phyloP scores from a whole-genome alignment of 2,329 filamentous ascomycete species.

The Epichloe brachyelytri region DNA sequence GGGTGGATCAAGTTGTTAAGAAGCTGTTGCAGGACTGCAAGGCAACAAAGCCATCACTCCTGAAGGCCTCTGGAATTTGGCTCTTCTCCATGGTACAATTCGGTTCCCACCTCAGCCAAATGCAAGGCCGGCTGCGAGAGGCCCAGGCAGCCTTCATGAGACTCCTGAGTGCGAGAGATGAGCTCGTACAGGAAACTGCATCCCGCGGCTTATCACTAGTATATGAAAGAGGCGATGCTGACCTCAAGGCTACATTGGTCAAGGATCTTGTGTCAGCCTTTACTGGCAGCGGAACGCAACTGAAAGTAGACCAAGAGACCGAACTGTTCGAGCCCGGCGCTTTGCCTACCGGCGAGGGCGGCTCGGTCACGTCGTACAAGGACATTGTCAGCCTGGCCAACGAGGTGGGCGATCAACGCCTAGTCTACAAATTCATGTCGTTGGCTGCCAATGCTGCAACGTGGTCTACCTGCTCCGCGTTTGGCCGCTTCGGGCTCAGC shows the following conservation, averaged over 20 bases:
- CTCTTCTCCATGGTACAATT: constrained; percentile 83
- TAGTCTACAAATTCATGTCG: constrained; percentile 99
- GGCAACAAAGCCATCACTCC: constrained; percentile 73
- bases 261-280: constrained; percentile 82
- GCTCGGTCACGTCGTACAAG: constrained; percentile 87
- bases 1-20: constrained; percentile 47
- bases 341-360: constrained; percentile 78
- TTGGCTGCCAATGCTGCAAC: constrained; percentile 90
- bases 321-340: constrained; percentile 88
- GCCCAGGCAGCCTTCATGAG: constrained; percentile 81
- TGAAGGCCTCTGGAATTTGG: constrained; percentile 93
- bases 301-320: constrained; percentile 81
- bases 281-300: constrained; percentile 59
- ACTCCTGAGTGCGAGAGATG: constrained; percentile 76
- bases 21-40: constrained; percentile 68
- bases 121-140: constrained; percentile 62
- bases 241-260: constrained; percentile 69
- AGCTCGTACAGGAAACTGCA: constrained; percentile 90
- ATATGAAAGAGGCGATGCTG: constrained; percentile 80
- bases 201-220: constrained; percentile 84
- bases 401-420: constrained; percentile 85
- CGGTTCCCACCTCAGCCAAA: constrained; percentile 63
- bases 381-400: constrained; percentile 94
- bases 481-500: constrained; percentile 85
- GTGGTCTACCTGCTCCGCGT: constrained; percentile 93